Base-by-base conservation (phyloP, 2,329 filamentous ascomycete species). In the Colletotrichum sp. region DNA sequence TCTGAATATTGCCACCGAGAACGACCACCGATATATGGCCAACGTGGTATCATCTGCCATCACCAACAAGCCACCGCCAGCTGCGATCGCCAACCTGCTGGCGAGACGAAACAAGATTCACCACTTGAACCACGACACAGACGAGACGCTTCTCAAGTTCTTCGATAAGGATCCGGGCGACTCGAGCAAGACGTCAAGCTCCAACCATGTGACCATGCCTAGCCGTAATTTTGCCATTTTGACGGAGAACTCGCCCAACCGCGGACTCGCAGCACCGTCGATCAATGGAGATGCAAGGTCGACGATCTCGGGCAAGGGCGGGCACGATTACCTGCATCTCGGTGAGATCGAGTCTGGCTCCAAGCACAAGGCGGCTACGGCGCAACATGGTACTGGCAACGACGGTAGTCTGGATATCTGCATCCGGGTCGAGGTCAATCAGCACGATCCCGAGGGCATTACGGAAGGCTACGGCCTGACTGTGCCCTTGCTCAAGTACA, bases 11-110 rank as follows among this genome's bases (percentile, higher is more conserved):
- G 90, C 95, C 1, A 94, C 93, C 71, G 94, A 96, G 82, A 90
- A 93, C 75, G 97, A 99, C 84, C 94, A 95, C 83, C 92, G 97
- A 72, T 99, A 99, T 85, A 99, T 99, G 92, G 94, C 93, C 67
- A 99, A 99, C 82, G 90, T 99, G 25, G 91, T 99, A 69, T 98
- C 96, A 8, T 98, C 96, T 1, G 96, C 96, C 36, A 99, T 99
- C 81, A 96, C 98, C 79, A 98, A 99, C 83, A 96, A 96, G 80
- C 97, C 97, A 4, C 95, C 96, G 16, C 95, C 96, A 2, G 92
- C 94, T 83, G 96, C 86, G 80, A 94, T 99, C 82, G 96, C 96
- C 13, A 98, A 99, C 84, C 91, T 98, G 64, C 90, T 99, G 70
- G 96, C 98, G 75, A 93, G 94, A 82, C 91, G 97, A 76, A 99